Percentiles rank a stretch among this genome's conserved stretches.
Evolutionary conservation across 106 monocot genomes (phyloP).

Genomic region (Dioscorea alata): DNA sequence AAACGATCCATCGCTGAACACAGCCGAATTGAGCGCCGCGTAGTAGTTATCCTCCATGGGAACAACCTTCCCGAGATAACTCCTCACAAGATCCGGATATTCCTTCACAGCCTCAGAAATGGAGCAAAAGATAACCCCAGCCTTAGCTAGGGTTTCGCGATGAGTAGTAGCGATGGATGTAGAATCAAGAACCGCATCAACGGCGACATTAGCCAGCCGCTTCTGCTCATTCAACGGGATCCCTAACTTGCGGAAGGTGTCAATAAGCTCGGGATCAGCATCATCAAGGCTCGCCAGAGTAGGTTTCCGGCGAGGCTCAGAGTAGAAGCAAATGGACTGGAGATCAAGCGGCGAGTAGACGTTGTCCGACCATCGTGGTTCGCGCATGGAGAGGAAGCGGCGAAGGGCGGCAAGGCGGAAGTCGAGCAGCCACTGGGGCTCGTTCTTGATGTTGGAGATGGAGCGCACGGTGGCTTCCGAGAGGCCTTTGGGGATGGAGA

Average conservation of each 20-base stretch:
- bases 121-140: conserved; percentile 92
- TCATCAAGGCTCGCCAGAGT: conserved; percentile 78
- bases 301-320: conserved; percentile 77
- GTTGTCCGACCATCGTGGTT: conserved; percentile 91
- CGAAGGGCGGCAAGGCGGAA: conserved; percentile 63
- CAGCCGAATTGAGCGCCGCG: conserved; percentile 85
- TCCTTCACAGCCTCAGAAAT: conserved; percentile 82
- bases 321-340: conserved; percentile 76
- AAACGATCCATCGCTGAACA: conserved; percentile 93
- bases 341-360: conserved; percentile 64
- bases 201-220: conserved; percentile 82
- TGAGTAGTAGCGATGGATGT: conserved; percentile 91
- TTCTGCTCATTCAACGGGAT: conserved; percentile 87
- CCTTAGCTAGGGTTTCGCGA: conserved; percentile 50
- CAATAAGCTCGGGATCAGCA: conserved; percentile 65
- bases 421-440: conserved; percentile 83
- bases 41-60: conserved; percentile 84
- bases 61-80: conserved; percentile 72
- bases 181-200: conserved; percentile 88
- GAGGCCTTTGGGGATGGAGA: conserved; percentile 86
- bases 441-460: conserved; percentile 69
- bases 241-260: conserved; percentile 66
- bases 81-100: conserved; percentile 70
- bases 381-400: conserved; percentile 46
- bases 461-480: conserved; percentile 66